These are phyloP conservation scores for Leccinum olivaceoglutinosum DNA, from an alignment of 1,284 basidiomycete genomes.

Conservation along the genomic window DNA sequence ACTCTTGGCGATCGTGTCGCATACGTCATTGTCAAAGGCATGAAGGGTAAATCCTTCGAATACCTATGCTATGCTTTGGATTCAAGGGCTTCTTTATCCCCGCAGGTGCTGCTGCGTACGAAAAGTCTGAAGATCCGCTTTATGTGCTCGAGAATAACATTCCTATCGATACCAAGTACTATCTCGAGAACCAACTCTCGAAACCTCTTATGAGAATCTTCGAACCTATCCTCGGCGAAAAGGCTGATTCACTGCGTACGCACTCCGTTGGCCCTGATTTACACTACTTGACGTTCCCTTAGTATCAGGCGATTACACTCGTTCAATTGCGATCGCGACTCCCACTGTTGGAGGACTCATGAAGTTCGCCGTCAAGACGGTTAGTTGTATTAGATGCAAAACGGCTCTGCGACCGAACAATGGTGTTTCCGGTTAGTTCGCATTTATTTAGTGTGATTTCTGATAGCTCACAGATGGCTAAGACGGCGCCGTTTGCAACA, in stretches of 20 bases:
- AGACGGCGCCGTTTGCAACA: conserved; percentile 92
- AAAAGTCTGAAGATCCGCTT: conserved; percentile 94
- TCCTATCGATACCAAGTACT: conserved; percentile 95
- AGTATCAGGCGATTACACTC: conserved; percentile 93
- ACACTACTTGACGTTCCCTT: conserved; percentile 11
- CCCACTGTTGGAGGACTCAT: conserved; percentile 92
- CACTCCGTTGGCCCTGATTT: conserved; percentile 12
- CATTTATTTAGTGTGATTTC: not conserved
- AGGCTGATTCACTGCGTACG: conserved; percentile 78
- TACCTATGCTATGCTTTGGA: not conserved
- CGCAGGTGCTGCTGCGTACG: conserved; percentile 90
- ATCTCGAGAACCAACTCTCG: conserved; percentile 92
- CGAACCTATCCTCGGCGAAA: conserved; percentile 93
- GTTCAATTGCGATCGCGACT: conserved; percentile 90
- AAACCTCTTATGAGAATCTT: conserved; percentile 96
- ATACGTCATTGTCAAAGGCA: conserved; percentile 94
- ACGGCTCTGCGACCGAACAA: conserved; percentile 74
- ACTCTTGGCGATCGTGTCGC: conserved; percentile 93
- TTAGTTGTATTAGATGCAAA: conserved; percentile 91
- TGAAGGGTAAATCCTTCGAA: conserved; percentile 58
- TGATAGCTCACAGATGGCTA: conserved; percentile 9
- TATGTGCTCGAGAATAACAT: conserved; percentile 96
- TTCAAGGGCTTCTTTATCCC: not conserved
- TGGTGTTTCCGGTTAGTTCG: conserved; percentile 55
- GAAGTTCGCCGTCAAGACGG: conserved; percentile 94